Evolutionary conservation across 129 eudicot species (phyloP), one percentile per base, ranked within the genome.

Genomic region (Lonicera japonica): DNA sequence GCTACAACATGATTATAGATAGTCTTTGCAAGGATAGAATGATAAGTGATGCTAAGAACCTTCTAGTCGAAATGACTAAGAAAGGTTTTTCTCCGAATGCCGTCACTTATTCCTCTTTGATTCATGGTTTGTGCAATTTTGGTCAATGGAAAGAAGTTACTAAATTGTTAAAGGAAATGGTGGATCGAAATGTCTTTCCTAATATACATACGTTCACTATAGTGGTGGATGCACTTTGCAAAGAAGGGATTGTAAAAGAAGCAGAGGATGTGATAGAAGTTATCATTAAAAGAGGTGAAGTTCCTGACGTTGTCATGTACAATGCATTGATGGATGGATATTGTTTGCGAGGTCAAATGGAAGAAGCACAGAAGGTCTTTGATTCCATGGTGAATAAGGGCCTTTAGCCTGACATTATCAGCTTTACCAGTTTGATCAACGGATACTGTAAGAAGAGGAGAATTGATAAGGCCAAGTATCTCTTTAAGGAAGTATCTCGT

Each of bases 361-460:
- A 62, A 18, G 54, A 71, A 25, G 76, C 76, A 5, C 15, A 9
- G 45, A 15, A 43, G 21, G 11, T 45, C 21, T 36, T 41, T 15
- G 12, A 25, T 38, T 11, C 20, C 38, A 40, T 71, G 69, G 53
- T 29, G 3, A 40, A 43, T 8, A 8, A 41, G 20, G 60, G 67
- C 7, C 12, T 38, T 40, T 0, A 1, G 13, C 75, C 69, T 1
- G 25, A 55, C 36, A 52, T 15, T 53, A 20, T 54, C 13, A 63
- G 20, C 10, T 63, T 51, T 51, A 71, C 11, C 50, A 55, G 11
- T 12, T 25, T 71, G 34, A 71, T 62, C 25, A 71, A 63, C 6
- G 70, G 69, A 5, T 62, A 39, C 29, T 62, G 69, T 48, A 71
- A 63, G 58, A 18, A 6, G 9, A 54, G 38, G 41, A 46, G 54